These are phyloP conservation scores for Thymus quinquecostatus DNA, from an alignment of 257 asterid species.

Conservation along the genomic window DNA sequence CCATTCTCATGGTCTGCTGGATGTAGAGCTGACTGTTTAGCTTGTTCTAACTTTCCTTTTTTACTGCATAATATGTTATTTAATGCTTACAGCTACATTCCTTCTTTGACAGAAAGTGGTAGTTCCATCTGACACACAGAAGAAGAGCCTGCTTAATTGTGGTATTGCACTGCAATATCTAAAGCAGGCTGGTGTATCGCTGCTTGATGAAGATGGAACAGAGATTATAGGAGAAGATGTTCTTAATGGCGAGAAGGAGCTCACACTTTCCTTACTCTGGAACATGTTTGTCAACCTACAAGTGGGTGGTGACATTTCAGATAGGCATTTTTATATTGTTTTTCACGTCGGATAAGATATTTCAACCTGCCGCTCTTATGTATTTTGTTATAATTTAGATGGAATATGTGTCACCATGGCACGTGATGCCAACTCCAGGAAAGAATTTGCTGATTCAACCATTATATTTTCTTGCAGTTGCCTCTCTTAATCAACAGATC, in stretches of 20 bases:
- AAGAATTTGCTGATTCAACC: conserved; percentile 29
- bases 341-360: conserved; percentile 13
- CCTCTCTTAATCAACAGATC: conserved; percentile 74
- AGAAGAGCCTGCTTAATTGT: conserved; percentile 76
- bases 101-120: conserved; percentile 67
- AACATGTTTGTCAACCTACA: conserved; percentile 90
- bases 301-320: conserved; percentile 45
- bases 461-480: conserved; percentile 59
- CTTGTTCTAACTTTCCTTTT: conserved; percentile 11
- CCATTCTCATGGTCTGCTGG: conserved; percentile 75
- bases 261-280: conserved; percentile 82
- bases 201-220: conserved; percentile 77
- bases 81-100: conserved; percentile 20
- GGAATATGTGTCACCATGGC: conserved; percentile 7
- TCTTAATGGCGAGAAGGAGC: conserved; percentile 81
- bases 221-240: conserved; percentile 72
- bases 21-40: conserved; percentile 16
- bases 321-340: neutral
- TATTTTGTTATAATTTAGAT: neutral
- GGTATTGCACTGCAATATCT: conserved; percentile 77
- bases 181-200: conserved; percentile 66
- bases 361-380: conserved; percentile 13
- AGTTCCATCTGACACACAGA: conserved; percentile 82
- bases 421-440: conserved; percentile 15
- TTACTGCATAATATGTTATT: conserved; percentile 17